phyloP scores from a whole-genome alignment of 2,329 filamentous ascomycete species.

The Beauveria brongniartii region DNA sequence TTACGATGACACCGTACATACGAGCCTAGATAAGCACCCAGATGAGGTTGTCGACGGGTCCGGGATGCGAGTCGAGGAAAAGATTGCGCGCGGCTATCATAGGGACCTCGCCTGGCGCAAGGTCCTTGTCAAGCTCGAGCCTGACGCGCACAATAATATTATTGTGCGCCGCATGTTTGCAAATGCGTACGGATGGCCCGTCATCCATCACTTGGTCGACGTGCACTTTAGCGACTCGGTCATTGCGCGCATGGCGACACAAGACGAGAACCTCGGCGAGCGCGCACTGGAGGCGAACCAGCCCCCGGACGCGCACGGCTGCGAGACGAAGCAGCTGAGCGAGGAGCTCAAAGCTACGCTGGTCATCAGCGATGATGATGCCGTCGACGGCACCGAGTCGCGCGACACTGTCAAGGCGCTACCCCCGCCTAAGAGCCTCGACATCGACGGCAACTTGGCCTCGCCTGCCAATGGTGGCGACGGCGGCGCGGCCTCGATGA shows the following conservation, averaged over 20 bases:
- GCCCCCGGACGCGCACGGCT: conserved; percentile 53
- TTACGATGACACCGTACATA: conserved; percentile 43
- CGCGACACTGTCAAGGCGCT: conserved; percentile 40
- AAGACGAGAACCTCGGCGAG: conserved; percentile 58
- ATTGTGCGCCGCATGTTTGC: conserved; percentile 93
- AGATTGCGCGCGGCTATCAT: conserved; percentile 94
- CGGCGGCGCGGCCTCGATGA: conserved; percentile 31
- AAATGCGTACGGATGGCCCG: conserved; percentile 96
- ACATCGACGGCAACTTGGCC: conserved; percentile 9
- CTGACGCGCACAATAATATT: conserved; percentile 98
- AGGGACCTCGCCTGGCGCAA: conserved; percentile 90
- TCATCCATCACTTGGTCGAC: conserved; percentile 88
- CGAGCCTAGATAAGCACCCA: conserved; percentile 34
- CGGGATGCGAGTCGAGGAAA: conserved; percentile 88
- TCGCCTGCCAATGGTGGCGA: conserved; percentile 8
- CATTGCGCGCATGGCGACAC: conserved; percentile 54
- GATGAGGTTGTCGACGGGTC: conserved; percentile 45
- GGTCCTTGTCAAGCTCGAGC: conserved; percentile 88
- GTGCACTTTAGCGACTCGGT: conserved; percentile 79
- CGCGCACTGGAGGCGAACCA: conserved; percentile 54
- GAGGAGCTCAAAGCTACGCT: not conserved
- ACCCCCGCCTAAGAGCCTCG: conserved; percentile 22
- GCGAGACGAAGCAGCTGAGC: conserved; percentile 45
- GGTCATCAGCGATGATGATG: not conserved
- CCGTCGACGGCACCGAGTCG: conserved; percentile 21